phyloP scores from a whole-genome alignment of 2,329 filamentous ascomycete species.

The Aspergillaceae sp. region DNA sequence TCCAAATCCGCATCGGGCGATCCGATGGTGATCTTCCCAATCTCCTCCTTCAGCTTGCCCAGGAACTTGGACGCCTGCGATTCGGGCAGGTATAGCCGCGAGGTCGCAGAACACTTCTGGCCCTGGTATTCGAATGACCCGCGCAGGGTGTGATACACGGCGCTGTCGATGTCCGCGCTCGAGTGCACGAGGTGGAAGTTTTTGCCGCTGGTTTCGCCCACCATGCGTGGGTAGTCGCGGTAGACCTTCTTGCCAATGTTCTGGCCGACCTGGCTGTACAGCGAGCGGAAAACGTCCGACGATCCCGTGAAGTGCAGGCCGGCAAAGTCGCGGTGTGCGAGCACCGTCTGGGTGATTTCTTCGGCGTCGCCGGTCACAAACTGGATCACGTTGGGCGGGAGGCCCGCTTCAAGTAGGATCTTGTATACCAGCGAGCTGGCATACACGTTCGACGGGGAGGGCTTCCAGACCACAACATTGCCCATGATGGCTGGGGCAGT shows the following conservation, averaged over 20 bases:
- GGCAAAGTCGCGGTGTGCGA: constrained; percentile 70
- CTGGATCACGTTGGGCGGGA: constrained; percentile 82
- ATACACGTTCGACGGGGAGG: constrained; percentile 73
- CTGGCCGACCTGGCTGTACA: constrained; percentile 76
- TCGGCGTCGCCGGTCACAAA: constrained; percentile 84
- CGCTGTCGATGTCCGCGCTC: constrained; percentile 66
- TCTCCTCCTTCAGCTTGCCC: constrained; percentile 55
- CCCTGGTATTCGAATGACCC: constrained; percentile 83
- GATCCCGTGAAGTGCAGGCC: constrained; percentile 86
- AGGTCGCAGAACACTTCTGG: constrained; percentile 80
- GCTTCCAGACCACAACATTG: constrained; percentile 95
- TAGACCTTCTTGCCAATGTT: constrained; percentile 73
- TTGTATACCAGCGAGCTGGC: constrained; percentile 83
- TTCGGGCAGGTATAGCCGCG: constrained; percentile 64
- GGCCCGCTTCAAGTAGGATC: constrained; percentile 82
- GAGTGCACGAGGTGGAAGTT: constrained; percentile 79
- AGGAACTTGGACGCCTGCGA: constrained; percentile 66
- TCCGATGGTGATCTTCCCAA: constrained; percentile 60
- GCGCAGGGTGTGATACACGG: constrained; percentile 69
- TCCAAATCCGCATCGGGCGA: constrained; percentile 27
- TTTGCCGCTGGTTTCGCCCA: constrained; percentile 84
- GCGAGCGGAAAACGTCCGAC: constrained; percentile 75
- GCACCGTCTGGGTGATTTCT: constrained; percentile 66
- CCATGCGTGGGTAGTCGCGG: constrained; percentile 71
- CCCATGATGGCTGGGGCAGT: constrained; percentile 78